These are phyloP conservation scores for Eucalyptus shirleyi DNA, from an alignment of 345 rosid genomes.

Conservation along the genomic window DNA sequence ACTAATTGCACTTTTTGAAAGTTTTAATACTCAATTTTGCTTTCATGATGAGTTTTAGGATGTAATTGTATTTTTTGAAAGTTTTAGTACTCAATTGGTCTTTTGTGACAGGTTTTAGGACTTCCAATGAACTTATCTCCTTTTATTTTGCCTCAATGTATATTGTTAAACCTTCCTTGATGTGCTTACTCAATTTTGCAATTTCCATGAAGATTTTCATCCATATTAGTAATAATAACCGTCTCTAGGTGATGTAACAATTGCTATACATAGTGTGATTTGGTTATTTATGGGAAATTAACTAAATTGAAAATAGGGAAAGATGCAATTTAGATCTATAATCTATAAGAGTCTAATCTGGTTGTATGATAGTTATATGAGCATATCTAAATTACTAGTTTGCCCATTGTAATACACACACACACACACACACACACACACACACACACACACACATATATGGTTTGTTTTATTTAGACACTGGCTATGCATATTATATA, in stretches of 20 bases:
- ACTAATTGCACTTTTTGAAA: too few relatives aligned
- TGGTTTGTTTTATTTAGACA: neutral
- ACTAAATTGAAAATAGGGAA: neutral
- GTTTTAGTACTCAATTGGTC: too few relatives aligned
- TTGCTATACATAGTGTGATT: neutral
- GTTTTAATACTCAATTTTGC: neutral
- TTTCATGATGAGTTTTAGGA: neutral
- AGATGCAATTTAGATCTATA: neutral
- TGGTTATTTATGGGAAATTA: neutral
- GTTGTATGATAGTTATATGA: neutral
- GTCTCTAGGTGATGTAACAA: neutral
- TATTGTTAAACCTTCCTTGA: neutral
- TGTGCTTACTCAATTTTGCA: neutral
- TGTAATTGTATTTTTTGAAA: too few relatives aligned
- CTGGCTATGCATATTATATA: neutral
- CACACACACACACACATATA: too few relatives aligned
- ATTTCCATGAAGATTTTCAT: neutral
- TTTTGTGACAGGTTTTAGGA: too few relatives aligned
- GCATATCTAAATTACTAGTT: neutral
- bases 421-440: too few relatives aligned
- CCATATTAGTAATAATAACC: neutral
- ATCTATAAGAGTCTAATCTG: neutral
- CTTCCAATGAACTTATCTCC: neutral
- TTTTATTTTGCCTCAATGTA: neutral
- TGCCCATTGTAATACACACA: too few relatives aligned